Base-by-base conservation (phyloP, 306 rosid species). In the Quercus ilex region DNA sequence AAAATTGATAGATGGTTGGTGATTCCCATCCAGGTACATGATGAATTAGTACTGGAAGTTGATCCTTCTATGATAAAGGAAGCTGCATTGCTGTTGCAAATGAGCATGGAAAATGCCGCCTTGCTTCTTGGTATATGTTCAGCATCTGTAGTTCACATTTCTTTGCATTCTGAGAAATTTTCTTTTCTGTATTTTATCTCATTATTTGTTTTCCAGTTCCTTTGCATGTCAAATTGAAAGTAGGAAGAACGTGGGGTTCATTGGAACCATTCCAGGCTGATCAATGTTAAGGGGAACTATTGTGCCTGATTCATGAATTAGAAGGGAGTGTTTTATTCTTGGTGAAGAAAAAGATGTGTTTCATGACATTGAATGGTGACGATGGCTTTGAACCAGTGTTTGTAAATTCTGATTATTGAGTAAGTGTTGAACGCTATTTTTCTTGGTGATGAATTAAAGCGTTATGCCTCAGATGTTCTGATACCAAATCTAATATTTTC, bases 171-270 rank as follows among this genome's bases (percentile, higher is more conserved):
- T 67, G 63, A 64, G 81, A 62, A 69, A 69, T 46, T 13, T 19
- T 55, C 62, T 81, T 83, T 55, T 63, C 65, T 70, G 78, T 79
- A 60, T 30, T 77, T n/a, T 25, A 77, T 80, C 38, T 73, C 68
- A 46, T n/a, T 81, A 60, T 58, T 65, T 79, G 79, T 71, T 52
- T 82, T 81, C 80, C 94, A 95, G 98, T 93, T 87, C 98, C 99
- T 73, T 85, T 95, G 89, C 88, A 73, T 51, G 97, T 90, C 79
- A 93, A 95, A 85, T 80, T 95, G 76, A 87, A 91, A 86, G 87
- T 91, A 75, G 98, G 99, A 81, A 89, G 87, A 90, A 85, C 97
- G 38, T 95, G 99, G 99, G 99, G 99, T 80, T 89, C 99, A 62
- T 79, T 95, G 89, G 96, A 90, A 83, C 91, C 94, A 62, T 90